Evolutionary conservation across 495 filamentous ascomycete genomes (phyloP), one percentile per base, ranked within the genome.

Genomic region (Penicillium waksmanii): DNA sequence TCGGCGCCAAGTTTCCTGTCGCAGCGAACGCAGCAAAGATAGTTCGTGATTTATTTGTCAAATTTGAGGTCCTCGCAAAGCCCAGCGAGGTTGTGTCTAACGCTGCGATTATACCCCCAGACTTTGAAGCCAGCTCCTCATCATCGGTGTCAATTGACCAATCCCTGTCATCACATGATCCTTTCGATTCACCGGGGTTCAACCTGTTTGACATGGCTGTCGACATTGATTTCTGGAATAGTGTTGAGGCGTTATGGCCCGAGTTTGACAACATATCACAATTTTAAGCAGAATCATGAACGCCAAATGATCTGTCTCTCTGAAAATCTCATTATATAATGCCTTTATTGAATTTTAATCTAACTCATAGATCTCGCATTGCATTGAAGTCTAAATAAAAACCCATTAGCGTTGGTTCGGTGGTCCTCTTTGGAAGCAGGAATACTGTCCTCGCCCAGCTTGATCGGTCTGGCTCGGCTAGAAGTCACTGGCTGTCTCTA

Each of bases 1-100:
- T 79, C 46, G 77, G 74, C 3, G 66, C 64, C n/a, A 74, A 68
- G 17, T 79, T 84, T 58, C 64, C 75, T 4, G 71, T 77, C 3
- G 78, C 79, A 1, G 64, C 60, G 1, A 77, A 71, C 44, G 80
- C 82, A 7, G 76, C 77, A 0, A 64, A 44, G 5, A 44, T 44
- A 5, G 42, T 44, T n/a, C n/a, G 42, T 5, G 70, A 69, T 11
- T 60, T 76, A 11, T 40, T 42, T 4, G 57, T 17, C 15, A 75
- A 73, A 51, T 55, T 69, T n/a, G 73, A 77, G 21, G n/a, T 25
- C 38, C 50, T 53, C 17, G n/a, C 42, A 44, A 44, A 17, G 42
- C 42, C 42, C 5, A 44, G 9, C 46, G 25, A 33, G 36, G 6
- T 10, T 17, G 42, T 0, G 6, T 44, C 42, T 7, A 31, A 35